Evolutionary conservation across 306 rosid genomes (phyloP).

Genomic region (Quercus robur): DNA sequence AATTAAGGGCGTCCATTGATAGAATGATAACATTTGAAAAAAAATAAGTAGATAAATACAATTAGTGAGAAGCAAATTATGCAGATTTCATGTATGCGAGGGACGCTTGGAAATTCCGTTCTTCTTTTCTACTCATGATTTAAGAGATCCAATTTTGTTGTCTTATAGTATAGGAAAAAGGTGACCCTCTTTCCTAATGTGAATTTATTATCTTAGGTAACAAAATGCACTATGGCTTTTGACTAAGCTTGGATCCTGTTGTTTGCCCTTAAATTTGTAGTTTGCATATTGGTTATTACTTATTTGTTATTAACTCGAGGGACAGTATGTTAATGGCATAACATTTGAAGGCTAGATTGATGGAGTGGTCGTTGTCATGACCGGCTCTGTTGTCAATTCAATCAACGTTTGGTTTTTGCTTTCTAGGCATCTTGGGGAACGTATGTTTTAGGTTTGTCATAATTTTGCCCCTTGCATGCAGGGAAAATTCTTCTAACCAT

Average conservation of each 20-base stretch:
- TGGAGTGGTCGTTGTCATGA: not conserved
- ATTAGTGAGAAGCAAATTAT: not conserved
- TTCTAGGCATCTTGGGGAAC: not conserved
- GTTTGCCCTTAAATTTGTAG: not conserved
- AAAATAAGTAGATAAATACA: no score
- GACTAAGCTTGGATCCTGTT: not conserved
- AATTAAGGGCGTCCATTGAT: no score
- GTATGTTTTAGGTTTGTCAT: not conserved
- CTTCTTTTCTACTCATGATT: not conserved
- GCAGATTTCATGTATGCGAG: not conserved
- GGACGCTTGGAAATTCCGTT: not conserved
- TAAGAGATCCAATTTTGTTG: not conserved
- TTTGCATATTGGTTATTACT: not conserved
- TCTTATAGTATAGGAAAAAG: slow-evolving; percentile 3
- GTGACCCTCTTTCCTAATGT: not conserved
- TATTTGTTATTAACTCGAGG: not conserved
- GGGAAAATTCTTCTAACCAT: slow-evolving; percentile 76
- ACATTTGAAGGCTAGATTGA: not conserved
- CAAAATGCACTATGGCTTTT: not conserved
- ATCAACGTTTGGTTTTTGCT: not conserved
- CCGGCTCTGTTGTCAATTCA: not conserved
- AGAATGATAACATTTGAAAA: no score
- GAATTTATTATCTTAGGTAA: not conserved
- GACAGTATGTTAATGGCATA: not conserved
- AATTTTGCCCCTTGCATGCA: slow-evolving; percentile 30